Conservation (phyloP, 1,284 basidiomycete genomes). For the Ceratobasidium sp. region DNA sequence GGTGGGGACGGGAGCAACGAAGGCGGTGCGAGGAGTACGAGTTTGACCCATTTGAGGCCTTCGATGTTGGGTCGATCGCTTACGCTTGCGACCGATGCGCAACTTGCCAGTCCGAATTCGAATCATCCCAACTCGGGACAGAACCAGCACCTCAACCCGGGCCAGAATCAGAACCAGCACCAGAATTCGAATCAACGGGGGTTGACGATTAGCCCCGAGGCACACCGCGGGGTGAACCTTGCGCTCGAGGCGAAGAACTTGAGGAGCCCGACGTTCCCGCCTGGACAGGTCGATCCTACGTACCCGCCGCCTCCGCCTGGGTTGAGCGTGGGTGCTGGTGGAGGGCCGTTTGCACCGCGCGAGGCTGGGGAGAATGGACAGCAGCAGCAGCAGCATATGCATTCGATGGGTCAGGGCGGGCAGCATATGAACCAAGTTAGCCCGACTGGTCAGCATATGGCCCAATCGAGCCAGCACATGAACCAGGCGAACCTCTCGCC, state of each 20-base stretch:
- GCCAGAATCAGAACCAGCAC: background rate
- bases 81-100: constrained; percentile 32
- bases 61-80: constrained; percentile 29
- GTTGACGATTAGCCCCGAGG: constrained; percentile 3
- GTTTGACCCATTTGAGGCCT: constrained; percentile 23
- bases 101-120: background rate
- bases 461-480: background rate
- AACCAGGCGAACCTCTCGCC: background rate
- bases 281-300: constrained; percentile 37
- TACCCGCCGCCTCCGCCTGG: constrained; percentile 26
- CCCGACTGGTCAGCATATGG: background rate
- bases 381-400: background rate
- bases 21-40: constrained; percentile 11
- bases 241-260: constrained; percentile 26
- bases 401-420: background rate
- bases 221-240: constrained; percentile 10
- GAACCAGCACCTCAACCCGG: background rate
- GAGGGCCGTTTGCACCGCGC: constrained; percentile 9
- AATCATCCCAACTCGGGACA: too few species aligned
- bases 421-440: constrained; percentile 12
- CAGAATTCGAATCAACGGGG: constrained; percentile 5
- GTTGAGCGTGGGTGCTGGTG: constrained; percentile 1
- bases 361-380: background rate
- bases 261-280: constrained; percentile 37
- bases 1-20: background rate